Evolutionary conservation across 2,329 filamentous ascomycete species (phyloP), one percentile per base, ranked within the genome.

Genomic region (Neopestalotiopsis rosae): DNA sequence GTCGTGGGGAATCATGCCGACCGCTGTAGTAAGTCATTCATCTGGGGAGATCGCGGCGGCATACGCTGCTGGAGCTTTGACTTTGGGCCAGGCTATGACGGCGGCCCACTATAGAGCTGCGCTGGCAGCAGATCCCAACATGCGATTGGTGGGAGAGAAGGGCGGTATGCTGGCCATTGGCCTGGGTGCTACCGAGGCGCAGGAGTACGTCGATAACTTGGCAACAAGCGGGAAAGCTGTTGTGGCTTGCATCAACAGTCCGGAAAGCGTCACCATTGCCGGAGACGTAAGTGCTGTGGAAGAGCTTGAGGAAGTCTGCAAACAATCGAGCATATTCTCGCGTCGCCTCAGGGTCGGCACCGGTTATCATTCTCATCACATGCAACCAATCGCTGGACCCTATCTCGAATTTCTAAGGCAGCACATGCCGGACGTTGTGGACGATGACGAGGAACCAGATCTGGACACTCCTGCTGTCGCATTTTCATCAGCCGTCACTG

Each of bases 1-100:
- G 17, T 45, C 70, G 52, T 69, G 72, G 56, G 70, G 82, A 58
- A 68, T 82, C 49, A 74, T 74, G 5, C 67, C 67, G 7, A 76
- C 76, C 13, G 69, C 76, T 12, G 78, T 84, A 45, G 49, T 76
- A 1, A 70, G 79, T 17, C 83, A 83, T 9, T 67, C 75, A 32
- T 71, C 77, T 17, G 70, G 78, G 45, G 74, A 86, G 66, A 82
- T 84, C 49, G 83, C 85, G 66, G 75, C 84, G 71, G 78, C 80
- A 68, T 78, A 84, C 69, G 72, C 56, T 32, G 24, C 24, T 28
- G 24, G 24, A 28, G 24, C 24, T 28, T 28, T 28, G 24, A 28
- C 24, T 28, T 28, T 28, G 24, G 24, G 24, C 24, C 24, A 28
- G 24, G 24, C 24, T 28, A 28, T 28, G 24, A 3, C 24, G 24